These are phyloP conservation scores for Saturnispora bothae DNA, from an alignment of 805 yeast genomes.

Conservation along the genomic window DNA sequence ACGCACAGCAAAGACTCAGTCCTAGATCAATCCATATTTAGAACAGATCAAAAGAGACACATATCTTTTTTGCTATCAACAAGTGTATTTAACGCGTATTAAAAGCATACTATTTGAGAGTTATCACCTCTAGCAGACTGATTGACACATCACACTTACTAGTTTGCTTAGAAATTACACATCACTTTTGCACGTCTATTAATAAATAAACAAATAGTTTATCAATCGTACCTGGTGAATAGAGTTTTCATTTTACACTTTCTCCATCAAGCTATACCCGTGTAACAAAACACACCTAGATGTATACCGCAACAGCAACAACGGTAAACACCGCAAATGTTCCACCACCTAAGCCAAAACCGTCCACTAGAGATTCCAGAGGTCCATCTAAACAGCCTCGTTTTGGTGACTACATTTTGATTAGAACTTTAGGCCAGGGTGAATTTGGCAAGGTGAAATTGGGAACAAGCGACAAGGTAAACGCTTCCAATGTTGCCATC, in stretches of 20 bases:
- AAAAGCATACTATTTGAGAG: too few species aligned
- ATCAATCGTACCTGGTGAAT: too few species aligned
- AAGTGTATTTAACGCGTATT: too few species aligned
- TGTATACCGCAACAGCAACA: not conserved
- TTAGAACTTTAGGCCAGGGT: constrained; percentile 94
- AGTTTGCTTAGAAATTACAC: not conserved
- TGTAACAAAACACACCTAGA: too few species aligned
- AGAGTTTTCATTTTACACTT: too few species aligned
- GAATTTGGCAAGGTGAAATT: constrained; percentile 96
- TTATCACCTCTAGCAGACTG: too few species aligned
- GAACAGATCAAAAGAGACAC: too few species aligned
- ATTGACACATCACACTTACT: not conserved
- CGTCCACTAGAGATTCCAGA: constrained; percentile 27
- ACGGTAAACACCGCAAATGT: not conserved
- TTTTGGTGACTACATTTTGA: constrained; percentile 83
- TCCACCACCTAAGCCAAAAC: not conserved
- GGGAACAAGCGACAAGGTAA: constrained; percentile 87
- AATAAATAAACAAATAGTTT: not conserved
- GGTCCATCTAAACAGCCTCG: constrained; percentile 43
- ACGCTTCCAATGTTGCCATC: constrained; percentile 82
- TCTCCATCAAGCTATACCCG: too few species aligned
- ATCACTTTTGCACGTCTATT: not conserved
- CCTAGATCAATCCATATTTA: too few species aligned
- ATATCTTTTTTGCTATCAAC: too few species aligned
- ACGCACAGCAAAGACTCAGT: too few species aligned